Conservation (phyloP, 225 moss, liverwort and hornwort genomes). For the Anthoceros angustus region DNA sequence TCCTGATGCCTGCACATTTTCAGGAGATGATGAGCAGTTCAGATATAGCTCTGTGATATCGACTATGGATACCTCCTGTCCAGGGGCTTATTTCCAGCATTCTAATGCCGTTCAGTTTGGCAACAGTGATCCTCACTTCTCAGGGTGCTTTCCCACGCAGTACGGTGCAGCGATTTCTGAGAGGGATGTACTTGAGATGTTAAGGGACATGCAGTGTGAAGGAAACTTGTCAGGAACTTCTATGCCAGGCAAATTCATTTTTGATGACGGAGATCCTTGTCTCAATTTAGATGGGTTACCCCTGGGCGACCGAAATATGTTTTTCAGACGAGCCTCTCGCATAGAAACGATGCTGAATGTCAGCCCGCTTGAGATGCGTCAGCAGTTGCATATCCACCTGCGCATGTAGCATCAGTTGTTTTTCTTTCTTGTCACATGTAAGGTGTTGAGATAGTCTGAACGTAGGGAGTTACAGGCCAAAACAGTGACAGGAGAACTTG, state of each 20-base stretch:
- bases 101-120: constrained; percentile 2
- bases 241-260: not conserved
- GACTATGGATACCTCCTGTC: not conserved
- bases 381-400: constrained; percentile 5
- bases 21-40: not conserved
- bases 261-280: constrained; percentile 1
- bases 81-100: not conserved
- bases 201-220: constrained; percentile 4
- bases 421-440: not conserved
- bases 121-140: constrained; percentile 1
- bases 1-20: not conserved
- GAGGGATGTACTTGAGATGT: constrained; percentile 1
- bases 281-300: not conserved
- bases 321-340: not conserved
- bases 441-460: not conserved
- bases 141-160: not conserved
- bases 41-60: not conserved
- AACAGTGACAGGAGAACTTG: not conserved
- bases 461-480: not conserved
- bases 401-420: not conserved
- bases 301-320: not conserved
- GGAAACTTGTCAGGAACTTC: not conserved
- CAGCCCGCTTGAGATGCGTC: constrained; percentile 4
- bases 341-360: not conserved
- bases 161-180: not conserved